These are phyloP conservation scores for Nissolia schottii DNA, from an alignment of 306 rosid species.

Conservation along the genomic window DNA sequence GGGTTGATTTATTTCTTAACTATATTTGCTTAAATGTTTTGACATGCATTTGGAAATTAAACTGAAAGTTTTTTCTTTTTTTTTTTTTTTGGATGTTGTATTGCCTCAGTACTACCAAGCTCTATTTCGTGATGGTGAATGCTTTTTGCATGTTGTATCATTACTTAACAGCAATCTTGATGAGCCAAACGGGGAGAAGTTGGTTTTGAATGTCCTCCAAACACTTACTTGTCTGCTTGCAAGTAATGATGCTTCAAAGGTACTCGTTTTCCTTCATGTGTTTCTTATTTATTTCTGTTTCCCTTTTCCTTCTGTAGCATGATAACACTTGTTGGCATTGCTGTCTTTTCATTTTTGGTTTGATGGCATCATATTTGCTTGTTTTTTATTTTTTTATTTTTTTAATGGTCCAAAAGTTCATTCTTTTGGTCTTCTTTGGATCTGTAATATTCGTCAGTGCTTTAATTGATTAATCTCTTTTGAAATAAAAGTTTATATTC, in stretches of 20 bases:
- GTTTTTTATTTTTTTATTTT: no score
- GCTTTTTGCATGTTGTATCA: slow-evolving; percentile 95
- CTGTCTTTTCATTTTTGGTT: background rate
- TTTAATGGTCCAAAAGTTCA: background rate
- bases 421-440: background rate
- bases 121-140: slow-evolving; percentile 92
- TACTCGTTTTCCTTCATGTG: slow-evolving; percentile 26
- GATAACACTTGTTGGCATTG: background rate
- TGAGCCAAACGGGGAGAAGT: slow-evolving; percentile 55
- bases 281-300: background rate
- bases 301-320: background rate
- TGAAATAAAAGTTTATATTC: background rate
- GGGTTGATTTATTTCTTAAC: slow-evolving; percentile 17
- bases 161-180: slow-evolving; percentile 80
- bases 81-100: slow-evolving; percentile 5
- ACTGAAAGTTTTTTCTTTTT: slow-evolving; percentile 18
- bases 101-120: slow-evolving; percentile 83
- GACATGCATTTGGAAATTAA: slow-evolving; percentile 13
- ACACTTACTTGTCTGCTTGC: slow-evolving; percentile 91
- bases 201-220: slow-evolving; percentile 87
- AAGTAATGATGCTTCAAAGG: slow-evolving; percentile 81
- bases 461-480: slow-evolving; percentile 2
- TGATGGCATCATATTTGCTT: slow-evolving; percentile 3
- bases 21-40: background rate
- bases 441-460: background rate